Conservation (phyloP, 2,329 filamentous ascomycete genomes). For the Trichothecium sympodiale region DNA sequence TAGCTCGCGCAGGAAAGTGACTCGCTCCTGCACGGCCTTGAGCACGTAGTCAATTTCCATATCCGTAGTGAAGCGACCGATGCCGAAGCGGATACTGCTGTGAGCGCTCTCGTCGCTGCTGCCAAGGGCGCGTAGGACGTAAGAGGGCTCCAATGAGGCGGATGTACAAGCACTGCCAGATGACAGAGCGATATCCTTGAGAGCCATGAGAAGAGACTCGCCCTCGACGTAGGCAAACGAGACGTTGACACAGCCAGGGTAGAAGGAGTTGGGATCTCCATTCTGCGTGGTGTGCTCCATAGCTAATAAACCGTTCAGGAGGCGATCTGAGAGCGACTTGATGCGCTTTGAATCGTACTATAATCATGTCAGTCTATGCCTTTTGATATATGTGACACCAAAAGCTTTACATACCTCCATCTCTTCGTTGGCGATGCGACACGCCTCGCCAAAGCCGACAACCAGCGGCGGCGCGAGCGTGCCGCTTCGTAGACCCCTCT, state of each 20-base stretch:
- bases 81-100: constrained; percentile 95
- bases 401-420: constrained; percentile 59
- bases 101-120: constrained; percentile 97
- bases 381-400: constrained; percentile 6
- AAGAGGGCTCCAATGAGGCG: constrained; percentile 90
- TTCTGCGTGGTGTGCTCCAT: constrained; percentile 92
- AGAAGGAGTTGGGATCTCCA: constrained; percentile 71
- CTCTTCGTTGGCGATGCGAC: constrained; percentile 81
- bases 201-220: constrained; percentile 92
- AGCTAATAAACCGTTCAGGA: constrained; percentile 70
- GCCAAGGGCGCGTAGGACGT: constrained; percentile 85
- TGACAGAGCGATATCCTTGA: constrained; percentile 95
- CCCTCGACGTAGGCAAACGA: constrained; percentile 98
- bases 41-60: constrained; percentile 94
- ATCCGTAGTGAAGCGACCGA: constrained; percentile 93
- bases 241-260: constrained; percentile 94
- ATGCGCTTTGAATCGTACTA: constrained; percentile 91
- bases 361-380: constrained; percentile 11
- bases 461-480: constrained; percentile 82
- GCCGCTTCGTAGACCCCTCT: constrained; percentile 87
- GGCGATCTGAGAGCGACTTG: constrained; percentile 67
- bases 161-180: constrained; percentile 97
- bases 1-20: constrained; percentile 85
- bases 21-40: constrained; percentile 82
- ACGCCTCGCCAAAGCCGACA: constrained; percentile 92